A percentile compares a stretch with the other conserved stretches of the same genome.
Conservation (phyloP, 2,329 filamentous ascomycete genomes). For the Bimuria novae-zelandiae region DNA sequence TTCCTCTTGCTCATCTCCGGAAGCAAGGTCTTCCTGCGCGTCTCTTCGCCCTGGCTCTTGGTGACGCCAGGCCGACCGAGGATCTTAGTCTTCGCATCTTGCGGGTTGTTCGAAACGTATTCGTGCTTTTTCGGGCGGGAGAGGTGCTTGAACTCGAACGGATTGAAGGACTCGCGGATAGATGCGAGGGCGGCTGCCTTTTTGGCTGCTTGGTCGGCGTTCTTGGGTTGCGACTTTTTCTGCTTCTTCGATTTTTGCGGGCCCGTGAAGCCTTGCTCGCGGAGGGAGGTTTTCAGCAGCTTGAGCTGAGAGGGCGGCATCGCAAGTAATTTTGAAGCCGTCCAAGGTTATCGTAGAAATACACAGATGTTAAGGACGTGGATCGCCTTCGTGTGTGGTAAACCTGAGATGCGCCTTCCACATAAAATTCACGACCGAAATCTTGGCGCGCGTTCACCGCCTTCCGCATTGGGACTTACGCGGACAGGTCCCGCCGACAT, state of each 20-base stretch:
- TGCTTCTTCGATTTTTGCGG: conserved; percentile 95
- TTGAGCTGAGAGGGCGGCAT: conserved; percentile 98
- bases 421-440: conserved; percentile 5
- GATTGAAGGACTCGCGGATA: conserved; percentile 96
- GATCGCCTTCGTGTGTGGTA: background rate
- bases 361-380: background rate
- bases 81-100: conserved; percentile 57
- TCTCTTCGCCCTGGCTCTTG: conserved; percentile 85
- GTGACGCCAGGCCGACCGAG: conserved; percentile 80
- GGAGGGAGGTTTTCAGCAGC: conserved; percentile 86
- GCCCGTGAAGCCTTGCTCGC: conserved; percentile 86
- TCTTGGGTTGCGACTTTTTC: conserved; percentile 72
- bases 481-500: background rate
- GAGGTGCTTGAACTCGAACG: conserved; percentile 89
- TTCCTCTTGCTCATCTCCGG: conserved; percentile 87
- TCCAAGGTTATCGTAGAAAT: background rate
- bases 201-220: conserved; percentile 74
- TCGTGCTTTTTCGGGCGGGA: conserved; percentile 82
- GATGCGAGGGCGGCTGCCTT: conserved; percentile 77
- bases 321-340: background rate
- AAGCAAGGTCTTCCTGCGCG: conserved; percentile 81
- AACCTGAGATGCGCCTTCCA: conserved; percentile 4
- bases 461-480: background rate
- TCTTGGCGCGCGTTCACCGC: conserved; percentile 4
- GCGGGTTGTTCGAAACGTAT: conserved; percentile 68